Conservation (phyloP, 2,329 filamentous ascomycete genomes). For the Clonostachys sp. region DNA sequence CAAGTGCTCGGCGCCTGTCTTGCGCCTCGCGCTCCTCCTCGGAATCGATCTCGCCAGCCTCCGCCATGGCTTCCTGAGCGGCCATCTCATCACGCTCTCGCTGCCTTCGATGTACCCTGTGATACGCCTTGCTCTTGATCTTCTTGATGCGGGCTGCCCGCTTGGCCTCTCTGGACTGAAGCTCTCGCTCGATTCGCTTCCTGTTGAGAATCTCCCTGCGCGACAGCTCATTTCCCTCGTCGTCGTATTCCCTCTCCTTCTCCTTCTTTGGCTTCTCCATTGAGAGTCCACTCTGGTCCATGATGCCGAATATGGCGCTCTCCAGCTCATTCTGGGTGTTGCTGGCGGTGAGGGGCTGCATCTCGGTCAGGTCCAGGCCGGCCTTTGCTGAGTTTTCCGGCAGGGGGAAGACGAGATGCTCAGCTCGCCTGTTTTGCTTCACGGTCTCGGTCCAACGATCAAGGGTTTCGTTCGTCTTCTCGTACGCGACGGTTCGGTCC, state of each 20-base stretch:
- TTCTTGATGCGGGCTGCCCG: constrained; percentile 93
- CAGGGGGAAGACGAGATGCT: constrained; percentile 85
- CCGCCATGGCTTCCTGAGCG: constrained; percentile 47
- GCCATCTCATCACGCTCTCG: constrained; percentile 47
- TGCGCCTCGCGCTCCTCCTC: constrained; percentile 59
- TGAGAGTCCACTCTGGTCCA: constrained; percentile 80
- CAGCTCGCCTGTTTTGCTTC: constrained; percentile 86
- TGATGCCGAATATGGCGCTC: constrained; percentile 78
- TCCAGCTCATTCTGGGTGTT: constrained; percentile 76
- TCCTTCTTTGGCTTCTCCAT: constrained; percentile 38
- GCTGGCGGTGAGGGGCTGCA: constrained; percentile 58
- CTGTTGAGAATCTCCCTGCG: constrained; percentile 68
- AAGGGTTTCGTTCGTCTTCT: constrained; percentile 87
- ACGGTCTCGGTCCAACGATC: constrained; percentile 93
- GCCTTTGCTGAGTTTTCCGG: constrained; percentile 63
- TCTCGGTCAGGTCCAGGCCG: constrained; percentile 56
- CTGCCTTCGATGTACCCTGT: constrained; percentile 83
- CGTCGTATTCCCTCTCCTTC: constrained; percentile 59
- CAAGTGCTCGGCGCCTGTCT: constrained; percentile 74
- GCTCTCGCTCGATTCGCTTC: constrained; percentile 74
- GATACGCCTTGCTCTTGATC: constrained; percentile 96
- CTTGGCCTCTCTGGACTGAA: constrained; percentile 84
- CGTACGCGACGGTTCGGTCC: constrained; percentile 76
- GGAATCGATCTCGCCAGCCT: constrained; percentile 57
- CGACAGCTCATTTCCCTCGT: constrained; percentile 68